Conservation (phyloP, 140 eudicot genomes). For the Cichorium intybus region DNA sequence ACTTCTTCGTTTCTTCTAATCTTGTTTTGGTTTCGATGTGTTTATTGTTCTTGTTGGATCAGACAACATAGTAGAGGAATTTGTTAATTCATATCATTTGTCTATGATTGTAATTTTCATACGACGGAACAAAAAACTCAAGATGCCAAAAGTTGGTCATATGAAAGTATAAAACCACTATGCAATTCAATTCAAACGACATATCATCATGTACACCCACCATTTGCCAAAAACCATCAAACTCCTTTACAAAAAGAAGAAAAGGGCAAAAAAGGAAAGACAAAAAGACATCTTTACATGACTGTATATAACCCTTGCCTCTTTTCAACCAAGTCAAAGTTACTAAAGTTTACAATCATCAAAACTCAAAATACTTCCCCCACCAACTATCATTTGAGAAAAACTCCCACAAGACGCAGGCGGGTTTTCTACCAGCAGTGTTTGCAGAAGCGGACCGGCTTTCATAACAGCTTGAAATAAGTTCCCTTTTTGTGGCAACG, state of each 20-base stretch:
- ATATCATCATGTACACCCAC: conserved; percentile 47
- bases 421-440: neutral
- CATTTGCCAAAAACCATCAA: conserved; percentile 22
- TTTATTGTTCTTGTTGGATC: neutral
- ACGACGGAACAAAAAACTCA: neutral
- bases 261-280: neutral
- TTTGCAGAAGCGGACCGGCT: conserved; percentile 19
- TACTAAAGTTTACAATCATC: conserved; percentile 24
- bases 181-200: conserved; percentile 35
- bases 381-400: conserved; percentile 15
- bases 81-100: neutral
- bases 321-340: conserved; percentile 34
- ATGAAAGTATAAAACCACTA: conserved; percentile 8
- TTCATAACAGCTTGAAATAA: conserved; percentile 13
- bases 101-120: conserved; percentile 5
- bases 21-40: neutral
- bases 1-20: conserved; percentile 4
- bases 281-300: conserved; percentile 8
- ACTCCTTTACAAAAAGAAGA: conserved; percentile 35
- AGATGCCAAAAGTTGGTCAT: neutral
- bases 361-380: conserved; percentile 32
- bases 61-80: neutral
- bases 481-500: conserved; percentile 22
- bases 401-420: conserved; percentile 28
- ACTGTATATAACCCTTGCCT: conserved; percentile 52